These are phyloP conservation scores for Paraphaeosphaeria minitans DNA, from an alignment of 2,329 filamentous ascomycete species.

Conservation along the genomic window DNA sequence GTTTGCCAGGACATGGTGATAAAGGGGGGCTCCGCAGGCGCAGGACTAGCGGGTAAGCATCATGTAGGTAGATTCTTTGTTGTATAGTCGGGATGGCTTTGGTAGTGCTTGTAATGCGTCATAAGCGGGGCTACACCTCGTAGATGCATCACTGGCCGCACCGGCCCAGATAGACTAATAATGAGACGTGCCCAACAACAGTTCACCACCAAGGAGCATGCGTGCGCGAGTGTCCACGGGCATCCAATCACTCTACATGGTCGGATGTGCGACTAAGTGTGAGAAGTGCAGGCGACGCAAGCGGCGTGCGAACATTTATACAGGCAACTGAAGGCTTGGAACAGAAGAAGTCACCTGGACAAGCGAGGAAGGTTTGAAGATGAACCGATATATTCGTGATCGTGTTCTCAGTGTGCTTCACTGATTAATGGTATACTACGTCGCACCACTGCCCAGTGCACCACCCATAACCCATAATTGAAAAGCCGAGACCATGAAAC, in stretches of 20 bases:
- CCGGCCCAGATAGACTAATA: neutral
- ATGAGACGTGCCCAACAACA: neutral
- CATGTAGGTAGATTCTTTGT: neutral
- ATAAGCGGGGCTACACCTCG: constrained; percentile 16
- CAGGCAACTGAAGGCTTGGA: too few relatives aligned
- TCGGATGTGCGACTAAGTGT: neutral
- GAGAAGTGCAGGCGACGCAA: neutral
- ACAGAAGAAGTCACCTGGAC: neutral
- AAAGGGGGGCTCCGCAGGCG: neutral
- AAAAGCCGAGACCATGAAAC: constrained; percentile 45
- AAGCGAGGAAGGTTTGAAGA: constrained; percentile 12
- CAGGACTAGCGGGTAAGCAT: neutral
- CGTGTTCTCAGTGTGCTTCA: constrained; percentile 38
- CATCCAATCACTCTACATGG: too few relatives aligned
- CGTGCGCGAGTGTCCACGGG: neutral
- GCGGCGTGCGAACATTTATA: neutral
- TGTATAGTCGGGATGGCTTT: neutral
- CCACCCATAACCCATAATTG: constrained; percentile 43
- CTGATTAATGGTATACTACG: constrained; percentile 48
- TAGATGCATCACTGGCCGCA: neutral
- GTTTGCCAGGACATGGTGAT: constrained; percentile 45
- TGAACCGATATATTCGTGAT: constrained; percentile 42
- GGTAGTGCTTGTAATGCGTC: constrained; percentile 8
- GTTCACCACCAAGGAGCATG: neutral
- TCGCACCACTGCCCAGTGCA: constrained; percentile 42